Percentiles rank a stretch among this genome's conserved stretches.
These are phyloP conservation scores for Nigrospora oryzae DNA, from an alignment of 2,329 filamentous ascomycete genomes.

Conservation along the genomic window DNA sequence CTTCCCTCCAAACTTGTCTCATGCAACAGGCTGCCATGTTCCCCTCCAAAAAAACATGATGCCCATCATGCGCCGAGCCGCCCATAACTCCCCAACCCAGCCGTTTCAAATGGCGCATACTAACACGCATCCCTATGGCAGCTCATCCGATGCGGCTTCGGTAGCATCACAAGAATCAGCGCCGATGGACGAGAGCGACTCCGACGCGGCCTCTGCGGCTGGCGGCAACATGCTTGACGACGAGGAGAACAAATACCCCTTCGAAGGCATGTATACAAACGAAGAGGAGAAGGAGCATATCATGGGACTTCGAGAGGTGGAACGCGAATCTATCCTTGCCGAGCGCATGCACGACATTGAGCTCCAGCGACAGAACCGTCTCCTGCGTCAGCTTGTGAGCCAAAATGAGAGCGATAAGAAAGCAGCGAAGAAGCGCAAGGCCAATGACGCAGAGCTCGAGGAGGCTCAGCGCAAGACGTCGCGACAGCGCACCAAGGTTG, in stretches of 20 bases:
- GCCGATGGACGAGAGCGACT: slow-evolving; percentile 84
- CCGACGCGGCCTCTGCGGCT: slow-evolving; percentile 56
- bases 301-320: slow-evolving; percentile 78
- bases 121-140: slow-evolving; percentile 23
- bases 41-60: too few relatives aligned
- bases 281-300: slow-evolving; percentile 70
- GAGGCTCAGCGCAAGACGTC: slow-evolving; percentile 68
- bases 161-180: slow-evolving; percentile 72
- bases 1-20: too few relatives aligned
- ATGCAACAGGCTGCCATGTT: too few relatives aligned
- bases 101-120: not conserved
- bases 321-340: slow-evolving; percentile 83
- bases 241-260: slow-evolving; percentile 61
- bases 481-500: slow-evolving; percentile 59
- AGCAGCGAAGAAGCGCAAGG: slow-evolving; percentile 66
- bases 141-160: slow-evolving; percentile 61
- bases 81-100: too few relatives aligned
- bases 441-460: slow-evolving; percentile 68
- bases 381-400: slow-evolving; percentile 69
- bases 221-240: slow-evolving; percentile 25
- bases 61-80: too few relatives aligned
- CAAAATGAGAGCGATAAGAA: slow-evolving; percentile 56
- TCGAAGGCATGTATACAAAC: slow-evolving; percentile 78
- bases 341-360: slow-evolving; percentile 80
- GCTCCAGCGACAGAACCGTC: slow-evolving; percentile 70